Conservation (phyloP, 306 rosid species). For the Abrus pulchellus region DNA sequence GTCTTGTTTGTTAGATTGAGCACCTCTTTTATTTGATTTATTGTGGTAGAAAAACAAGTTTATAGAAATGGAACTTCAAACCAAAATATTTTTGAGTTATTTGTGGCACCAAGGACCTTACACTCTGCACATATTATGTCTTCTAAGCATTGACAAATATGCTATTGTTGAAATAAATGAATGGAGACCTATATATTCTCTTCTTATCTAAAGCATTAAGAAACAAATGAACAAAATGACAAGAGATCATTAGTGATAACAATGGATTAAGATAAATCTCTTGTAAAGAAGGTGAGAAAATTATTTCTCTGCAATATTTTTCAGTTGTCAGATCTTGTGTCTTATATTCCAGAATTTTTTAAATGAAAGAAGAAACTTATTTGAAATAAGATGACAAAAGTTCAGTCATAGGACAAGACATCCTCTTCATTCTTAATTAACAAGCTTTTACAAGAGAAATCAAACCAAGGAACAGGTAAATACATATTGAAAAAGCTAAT, state of each 20-base stretch:
- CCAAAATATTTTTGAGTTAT: constrained; percentile 29
- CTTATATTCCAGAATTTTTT: constrained; percentile 5
- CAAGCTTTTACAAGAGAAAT: neutral
- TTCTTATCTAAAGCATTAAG: constrained; percentile 26
- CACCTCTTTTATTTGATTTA: constrained; percentile 9
- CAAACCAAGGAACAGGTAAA: neutral
- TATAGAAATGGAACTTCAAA: constrained; percentile 35
- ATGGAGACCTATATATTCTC: constrained; percentile 31
- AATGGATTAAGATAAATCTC: constrained; percentile 17
- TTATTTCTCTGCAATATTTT: constrained; percentile 5
- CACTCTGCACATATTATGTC: neutral
- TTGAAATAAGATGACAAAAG: constrained; percentile 6
- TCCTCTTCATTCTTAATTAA: constrained; percentile 3
- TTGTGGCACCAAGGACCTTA: neutral
- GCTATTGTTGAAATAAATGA: constrained; percentile 7
- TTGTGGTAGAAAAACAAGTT: constrained; percentile 3
- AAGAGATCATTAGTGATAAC: constrained; percentile 18
- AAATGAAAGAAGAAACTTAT: neutral
- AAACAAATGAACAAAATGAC: neutral
- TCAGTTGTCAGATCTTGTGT: constrained; percentile 28
- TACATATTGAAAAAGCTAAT: neutral
- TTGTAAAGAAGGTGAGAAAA: neutral
- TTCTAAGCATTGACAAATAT: neutral
- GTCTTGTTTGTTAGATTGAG: constrained; percentile 25
- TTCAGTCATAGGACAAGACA: constrained; percentile 2